Evolutionary conservation across 305 asterid species (phyloP).

Genomic region (Nicotiana rustica): DNA sequence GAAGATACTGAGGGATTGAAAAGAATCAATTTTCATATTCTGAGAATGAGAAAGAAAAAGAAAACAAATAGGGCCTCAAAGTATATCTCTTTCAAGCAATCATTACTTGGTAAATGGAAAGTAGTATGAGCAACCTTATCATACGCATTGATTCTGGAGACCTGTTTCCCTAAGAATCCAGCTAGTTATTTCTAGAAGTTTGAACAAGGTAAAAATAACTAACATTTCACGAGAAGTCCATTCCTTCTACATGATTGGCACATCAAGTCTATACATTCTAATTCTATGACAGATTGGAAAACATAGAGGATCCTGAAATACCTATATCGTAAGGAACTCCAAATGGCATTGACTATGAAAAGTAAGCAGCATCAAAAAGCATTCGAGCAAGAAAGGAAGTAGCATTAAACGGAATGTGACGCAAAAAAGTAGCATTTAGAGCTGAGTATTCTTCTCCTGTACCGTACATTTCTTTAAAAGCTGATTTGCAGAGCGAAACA

Average conservation of each 20-base stretch:
- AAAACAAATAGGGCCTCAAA: background rate
- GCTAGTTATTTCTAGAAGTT: background rate
- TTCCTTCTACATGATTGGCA: background rate
- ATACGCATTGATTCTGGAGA: background rate
- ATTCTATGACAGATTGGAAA: background rate
- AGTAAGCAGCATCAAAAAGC: background rate
- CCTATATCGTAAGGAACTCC: background rate
- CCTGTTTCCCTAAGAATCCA: background rate
- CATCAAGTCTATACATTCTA: background rate
- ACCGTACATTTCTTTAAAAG: background rate
- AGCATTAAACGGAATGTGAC: background rate
- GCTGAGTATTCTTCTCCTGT: background rate
- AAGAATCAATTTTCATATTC: background rate
- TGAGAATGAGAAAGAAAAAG: background rate
- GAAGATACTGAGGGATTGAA: background rate
- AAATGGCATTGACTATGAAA: background rate
- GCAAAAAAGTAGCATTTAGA: background rate
- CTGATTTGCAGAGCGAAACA: background rate
- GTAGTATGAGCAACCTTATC: background rate
- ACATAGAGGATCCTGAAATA: conserved; percentile 7
- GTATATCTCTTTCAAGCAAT: background rate
- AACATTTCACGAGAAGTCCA: background rate
- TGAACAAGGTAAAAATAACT: background rate
- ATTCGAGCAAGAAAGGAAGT: background rate
- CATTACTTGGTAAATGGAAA: background rate